phyloP scores from a whole-genome alignment of 768 basidiomycete genomes.

The Pleurotus ostreatus region DNA sequence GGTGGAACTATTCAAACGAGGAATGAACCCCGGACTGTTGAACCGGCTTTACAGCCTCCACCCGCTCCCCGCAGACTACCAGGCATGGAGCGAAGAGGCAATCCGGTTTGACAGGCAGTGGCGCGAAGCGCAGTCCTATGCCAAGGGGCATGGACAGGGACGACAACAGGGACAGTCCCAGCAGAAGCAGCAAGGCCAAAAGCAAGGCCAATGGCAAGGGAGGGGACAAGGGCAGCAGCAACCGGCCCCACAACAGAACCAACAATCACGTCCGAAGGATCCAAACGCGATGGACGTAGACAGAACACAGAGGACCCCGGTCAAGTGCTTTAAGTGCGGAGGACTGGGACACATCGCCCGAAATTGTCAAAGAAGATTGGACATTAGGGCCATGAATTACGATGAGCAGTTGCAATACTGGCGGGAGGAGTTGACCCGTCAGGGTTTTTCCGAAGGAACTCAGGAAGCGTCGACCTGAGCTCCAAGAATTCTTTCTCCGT shows the following conservation, averaged over 20 bases:
- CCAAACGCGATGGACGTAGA: background rate
- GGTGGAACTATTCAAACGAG: no score
- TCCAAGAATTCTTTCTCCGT: no score
- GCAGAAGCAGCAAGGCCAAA: background rate
- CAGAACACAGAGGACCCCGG: background rate
- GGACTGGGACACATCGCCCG: background rate
- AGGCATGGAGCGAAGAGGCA: background rate
- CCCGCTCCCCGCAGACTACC: no score
- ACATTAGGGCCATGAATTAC: no score
- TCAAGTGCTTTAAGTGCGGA: background rate
- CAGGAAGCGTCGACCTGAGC: no score
- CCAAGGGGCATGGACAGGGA: background rate
- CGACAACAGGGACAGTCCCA: no score
- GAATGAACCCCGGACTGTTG: background rate
- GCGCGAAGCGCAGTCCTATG: background rate
- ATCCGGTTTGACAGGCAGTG: background rate
- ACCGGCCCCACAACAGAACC: background rate
- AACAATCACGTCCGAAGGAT: background rate
- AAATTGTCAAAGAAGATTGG: background rate
- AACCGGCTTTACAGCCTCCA: background rate
- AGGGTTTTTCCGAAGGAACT: no score
- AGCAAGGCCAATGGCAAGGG: background rate
- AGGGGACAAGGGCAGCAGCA: background rate
- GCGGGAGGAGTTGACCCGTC: no score
- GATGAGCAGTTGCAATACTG: no score